Percentiles rank a stretch among this genome's conserved stretches.
Evolutionary conservation across 1,284 basidiomycete genomes (phyloP).

Genomic region (Puccinia hordei): DNA sequence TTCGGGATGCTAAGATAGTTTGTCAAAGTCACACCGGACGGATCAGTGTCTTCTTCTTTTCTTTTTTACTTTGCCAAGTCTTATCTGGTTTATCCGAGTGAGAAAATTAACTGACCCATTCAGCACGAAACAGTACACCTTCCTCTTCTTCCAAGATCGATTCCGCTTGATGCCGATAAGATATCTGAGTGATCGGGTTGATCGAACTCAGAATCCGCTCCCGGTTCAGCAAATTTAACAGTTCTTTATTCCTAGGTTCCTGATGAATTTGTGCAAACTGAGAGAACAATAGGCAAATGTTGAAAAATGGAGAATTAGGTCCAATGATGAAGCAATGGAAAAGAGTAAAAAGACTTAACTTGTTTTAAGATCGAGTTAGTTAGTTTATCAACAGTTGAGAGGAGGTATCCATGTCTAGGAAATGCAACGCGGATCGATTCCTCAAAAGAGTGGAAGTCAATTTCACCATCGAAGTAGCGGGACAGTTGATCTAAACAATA

Average conservation of each 20-base stretch:
- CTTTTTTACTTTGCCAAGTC: neutral
- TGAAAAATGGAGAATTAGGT: neutral
- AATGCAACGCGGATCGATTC: conserved; percentile 45
- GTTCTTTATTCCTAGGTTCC: conserved; percentile 44
- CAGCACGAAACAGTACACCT: conserved; percentile 41
- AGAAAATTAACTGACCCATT: conserved; percentile 48
- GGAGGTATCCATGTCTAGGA: conserved; percentile 35
- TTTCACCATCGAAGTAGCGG: conserved; percentile 48
- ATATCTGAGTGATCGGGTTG: conserved; percentile 25
- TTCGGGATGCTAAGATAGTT: conserved; percentile 33
- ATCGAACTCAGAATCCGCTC: conserved; percentile 24
- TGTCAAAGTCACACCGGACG: neutral
- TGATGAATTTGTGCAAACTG: conserved; percentile 50
- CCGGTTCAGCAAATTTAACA: conserved; percentile 33
- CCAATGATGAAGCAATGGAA: neutral
- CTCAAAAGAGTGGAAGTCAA: conserved; percentile 40
- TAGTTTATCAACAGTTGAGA: conserved; percentile 47
- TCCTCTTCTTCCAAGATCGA: conserved; percentile 40
- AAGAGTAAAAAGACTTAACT: neutral
- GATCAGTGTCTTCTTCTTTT: conserved; percentile 2
- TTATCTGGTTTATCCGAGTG: neutral
- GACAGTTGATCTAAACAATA: conserved; percentile 43
- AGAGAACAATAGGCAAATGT: neutral
- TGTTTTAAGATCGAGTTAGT: conserved; percentile 48
- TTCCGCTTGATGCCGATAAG: conserved; percentile 39